Base-by-base conservation (phyloP, 2,329 filamentous ascomycete genomes). In the Talaromyces sp. region DNA sequence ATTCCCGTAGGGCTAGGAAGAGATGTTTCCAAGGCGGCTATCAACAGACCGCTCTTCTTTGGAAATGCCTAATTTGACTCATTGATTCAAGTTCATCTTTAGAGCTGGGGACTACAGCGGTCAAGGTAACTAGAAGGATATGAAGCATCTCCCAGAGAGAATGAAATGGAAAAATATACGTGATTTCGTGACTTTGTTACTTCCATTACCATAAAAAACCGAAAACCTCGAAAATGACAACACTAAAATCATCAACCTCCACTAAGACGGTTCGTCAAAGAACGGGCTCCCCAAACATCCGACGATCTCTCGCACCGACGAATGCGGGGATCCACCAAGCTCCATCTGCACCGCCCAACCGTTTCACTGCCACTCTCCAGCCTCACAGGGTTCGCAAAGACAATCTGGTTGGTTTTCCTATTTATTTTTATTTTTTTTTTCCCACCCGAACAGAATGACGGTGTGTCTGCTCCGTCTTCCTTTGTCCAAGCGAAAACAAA, bases 301-400 rank as follows among this genome's bases (percentile, higher is more conserved):
- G 64, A 55, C 54, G 57, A 68, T 65, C 61, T 48, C 37, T 41
- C 37, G 48, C 24, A 32, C 41, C 49, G 35, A 47, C 37, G 24
- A 37, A 42, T 47, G 51, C 30, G 39, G 45, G 47, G 59, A 55
- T 58, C 47, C 58, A 55, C 55, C 54, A 48, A 44, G 52, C 54
- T 47, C 33, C 54, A 55, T 59, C 53, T 62, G 65, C 65, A 69
- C 67, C 66, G 64, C 65, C 65, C 55, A 58, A 62, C 45, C 49
- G 48, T 60, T 58, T 62, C 65, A 67, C 67, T 68, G 67, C 66
- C 66, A 69, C 65, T 55, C 57, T 52, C 57, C 58, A 68, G 61
- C 66, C 65, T 67, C 66, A 67, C 45, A 39, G 44, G 30, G 48
- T 54, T 55, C 48, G 51, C 30, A 19, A 24, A 22, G 14, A 35